Evolutionary conservation across 176 grass and related monocot genomes (phyloP), one percentile per base, ranked within the genome.

Genomic region (Triticum turgidum): DNA sequence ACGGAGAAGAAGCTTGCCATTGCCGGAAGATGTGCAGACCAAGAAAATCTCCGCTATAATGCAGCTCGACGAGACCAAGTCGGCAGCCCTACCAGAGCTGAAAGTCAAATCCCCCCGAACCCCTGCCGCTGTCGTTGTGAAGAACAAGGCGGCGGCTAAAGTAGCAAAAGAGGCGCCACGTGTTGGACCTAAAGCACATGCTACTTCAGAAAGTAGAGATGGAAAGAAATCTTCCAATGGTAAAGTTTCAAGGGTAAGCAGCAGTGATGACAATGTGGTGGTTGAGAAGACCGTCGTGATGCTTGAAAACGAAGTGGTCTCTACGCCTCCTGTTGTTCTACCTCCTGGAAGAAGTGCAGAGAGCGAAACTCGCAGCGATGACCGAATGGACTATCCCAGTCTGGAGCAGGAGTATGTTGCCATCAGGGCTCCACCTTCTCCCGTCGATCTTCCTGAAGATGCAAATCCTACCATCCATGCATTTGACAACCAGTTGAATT

Each of bases 1-100:
- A 81, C 64, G 83, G 56, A 91, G 86, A 79, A 91, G 64, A 90
- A 74, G 79, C 87, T 73, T 77, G 65, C 83, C 88, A 9, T 73
- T 77, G 65, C 83, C 88, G 5, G 92, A 88, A 39, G 90, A 94
- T 70, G 71, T 65, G 18, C 87, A 89, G 15, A 96, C 64, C 73
- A 94, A 92, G 84, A 98, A 93, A 89, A 88, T 98, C 65, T 92
- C 93, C 32, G 93, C 91, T 76, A 98, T 98, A 79, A 59, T 94
- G 87, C 94, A 98, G 77, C 91, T 98, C 38, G 97, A 98, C 81
- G 78, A 98, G 87, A 98, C 61, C 62, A 98, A 96, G 87, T 92
- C 90, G 82, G 90, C 92, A 87, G 86, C 90, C 70, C 76, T 98
- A 66, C 94, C 94, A 51, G 97, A 93, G 82, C 66, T 94, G 52